Percentiles rank a stretch among this genome's conserved stretches.
phyloP scores from a whole-genome alignment of 352 stramenopile genomes.

The Phytophthora brassicae region DNA sequence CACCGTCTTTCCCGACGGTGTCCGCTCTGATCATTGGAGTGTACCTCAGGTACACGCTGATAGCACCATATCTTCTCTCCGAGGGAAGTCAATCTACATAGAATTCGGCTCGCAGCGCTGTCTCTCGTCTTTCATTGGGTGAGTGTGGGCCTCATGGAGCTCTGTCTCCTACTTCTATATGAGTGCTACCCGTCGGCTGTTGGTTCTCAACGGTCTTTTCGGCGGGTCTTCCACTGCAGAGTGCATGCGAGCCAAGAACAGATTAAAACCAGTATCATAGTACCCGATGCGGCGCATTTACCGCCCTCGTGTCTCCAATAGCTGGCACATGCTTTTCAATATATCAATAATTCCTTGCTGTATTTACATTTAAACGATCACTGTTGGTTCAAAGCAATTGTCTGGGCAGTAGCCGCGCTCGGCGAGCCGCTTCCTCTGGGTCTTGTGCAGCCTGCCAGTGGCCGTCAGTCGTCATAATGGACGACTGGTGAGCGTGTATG shows the following conservation, averaged over 20 bases:
- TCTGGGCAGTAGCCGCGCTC: slow-evolving; percentile 22
- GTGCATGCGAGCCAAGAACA: slow-evolving; percentile 50
- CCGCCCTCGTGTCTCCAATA: slow-evolving; percentile 83
- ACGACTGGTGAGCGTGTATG: slow-evolving; percentile 36
- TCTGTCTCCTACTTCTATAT: slow-evolving; percentile 30
- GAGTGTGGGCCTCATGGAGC: slow-evolving; percentile 51
- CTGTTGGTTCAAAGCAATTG: slow-evolving; percentile 25
- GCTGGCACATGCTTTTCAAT: slow-evolving; percentile 51
- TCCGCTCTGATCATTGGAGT: slow-evolving; percentile 47
- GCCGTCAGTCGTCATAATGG: slow-evolving; percentile 37
- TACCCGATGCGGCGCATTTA: slow-evolving; percentile 64
- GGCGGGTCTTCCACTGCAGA: slow-evolving; percentile 58
- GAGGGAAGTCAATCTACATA: slow-evolving; percentile 40
- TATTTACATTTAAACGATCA: too few species aligned
- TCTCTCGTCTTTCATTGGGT: slow-evolving; percentile 23
- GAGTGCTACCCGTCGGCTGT: slow-evolving; percentile 70
- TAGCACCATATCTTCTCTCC: slow-evolving; percentile 74
- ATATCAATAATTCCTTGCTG: too few species aligned
- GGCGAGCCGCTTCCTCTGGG: slow-evolving; percentile 9
- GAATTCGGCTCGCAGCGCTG: slow-evolving; percentile 36
- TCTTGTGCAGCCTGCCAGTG: slow-evolving; percentile 40
- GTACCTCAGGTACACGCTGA: slow-evolving; percentile 74
- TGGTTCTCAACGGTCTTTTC: slow-evolving; percentile 78
- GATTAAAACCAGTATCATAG: slow-evolving; percentile 75
- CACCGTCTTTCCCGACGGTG: slow-evolving; percentile 36